A percentile compares a stretch with the other conserved stretches of the same genome.
Conservation (phyloP, 140 eudicot species). For the Flaveria floridana region DNA sequence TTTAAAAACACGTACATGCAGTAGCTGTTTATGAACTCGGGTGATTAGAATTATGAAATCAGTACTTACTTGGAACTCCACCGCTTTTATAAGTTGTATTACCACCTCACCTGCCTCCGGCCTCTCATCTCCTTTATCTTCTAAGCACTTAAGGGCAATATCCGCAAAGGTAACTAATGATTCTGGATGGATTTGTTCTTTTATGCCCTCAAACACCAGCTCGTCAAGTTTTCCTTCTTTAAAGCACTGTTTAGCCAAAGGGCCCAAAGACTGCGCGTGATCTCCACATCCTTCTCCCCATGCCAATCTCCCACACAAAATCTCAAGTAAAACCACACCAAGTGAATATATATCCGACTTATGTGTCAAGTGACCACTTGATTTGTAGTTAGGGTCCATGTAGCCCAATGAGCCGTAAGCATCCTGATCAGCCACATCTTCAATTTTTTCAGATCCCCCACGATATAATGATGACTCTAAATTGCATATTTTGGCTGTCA, state of each 20-base stretch:
- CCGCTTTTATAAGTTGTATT: neutral
- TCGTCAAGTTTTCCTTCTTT: conserved; percentile 5
- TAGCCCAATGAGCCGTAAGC: conserved; percentile 2
- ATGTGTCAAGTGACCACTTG: neutral
- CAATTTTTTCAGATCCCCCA: neutral
- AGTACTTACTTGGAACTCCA: conserved; percentile 9
- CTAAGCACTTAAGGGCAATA: neutral
- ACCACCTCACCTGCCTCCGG: neutral
- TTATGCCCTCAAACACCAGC: conserved; percentile 18
- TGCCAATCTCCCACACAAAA: conserved; percentile 14
- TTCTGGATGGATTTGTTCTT: neutral
- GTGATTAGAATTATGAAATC: neutral
- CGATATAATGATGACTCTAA: neutral
- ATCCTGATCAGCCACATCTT: neutral
- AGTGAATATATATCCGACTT: conserved; percentile 19
- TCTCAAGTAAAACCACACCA: conserved; percentile 17
- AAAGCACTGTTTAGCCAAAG: neutral
- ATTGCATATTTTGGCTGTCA: conserved; percentile 12
- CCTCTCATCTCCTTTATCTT: neutral
- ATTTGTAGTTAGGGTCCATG: conserved; percentile 7
- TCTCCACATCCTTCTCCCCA: neutral
- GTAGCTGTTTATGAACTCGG: no score
- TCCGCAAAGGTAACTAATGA: neutral
- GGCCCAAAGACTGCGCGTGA: neutral
- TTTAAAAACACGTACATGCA: no score